Percentiles rank a stretch among this genome's conserved stretches.
Evolutionary conservation across 305 asterid species (phyloP).

Genomic region (Plantago coronopus): DNA sequence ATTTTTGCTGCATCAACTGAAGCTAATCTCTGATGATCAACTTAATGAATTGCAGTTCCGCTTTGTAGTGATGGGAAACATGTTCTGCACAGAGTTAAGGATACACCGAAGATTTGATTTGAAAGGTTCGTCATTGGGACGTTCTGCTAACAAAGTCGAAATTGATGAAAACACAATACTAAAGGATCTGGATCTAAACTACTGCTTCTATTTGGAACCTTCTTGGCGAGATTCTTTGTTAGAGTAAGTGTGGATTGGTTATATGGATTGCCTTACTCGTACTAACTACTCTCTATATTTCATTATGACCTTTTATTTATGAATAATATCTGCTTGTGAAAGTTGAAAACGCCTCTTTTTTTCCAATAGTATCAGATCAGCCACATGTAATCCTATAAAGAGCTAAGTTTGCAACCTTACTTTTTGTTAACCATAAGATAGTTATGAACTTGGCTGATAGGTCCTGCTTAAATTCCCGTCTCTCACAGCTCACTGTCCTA

Average conservation of each 20-base stretch:
- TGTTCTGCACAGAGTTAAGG: constrained; percentile 94
- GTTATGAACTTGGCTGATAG: too few species aligned
- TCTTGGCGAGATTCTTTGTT: constrained; percentile 73
- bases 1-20: constrained; percentile 8
- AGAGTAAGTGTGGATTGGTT: constrained; percentile 45
- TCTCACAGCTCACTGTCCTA: too few species aligned
- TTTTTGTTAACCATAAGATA: too few species aligned
- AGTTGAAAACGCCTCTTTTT: too few species aligned
- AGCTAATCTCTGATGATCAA: constrained; percentile 17
- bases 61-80: constrained; percentile 94
- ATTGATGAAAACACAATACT: constrained; percentile 89
- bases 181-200: constrained; percentile 92
- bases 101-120: constrained; percentile 92
- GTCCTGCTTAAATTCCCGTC: too few species aligned
- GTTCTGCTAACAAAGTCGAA: constrained; percentile 86
- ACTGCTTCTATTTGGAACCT: constrained; percentile 90
- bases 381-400: too few species aligned
- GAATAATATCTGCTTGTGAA: too few species aligned
- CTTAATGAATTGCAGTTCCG: constrained; percentile 64
- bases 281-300: neutral
- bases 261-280: constrained; percentile 7
- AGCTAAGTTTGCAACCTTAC: too few species aligned
- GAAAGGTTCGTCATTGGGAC: constrained; percentile 96
- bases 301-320: neutral
- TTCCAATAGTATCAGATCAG: too few species aligned